Base-by-base conservation (phyloP, 108 stramenopile genomes). In the Cyclotella atomus region DNA sequence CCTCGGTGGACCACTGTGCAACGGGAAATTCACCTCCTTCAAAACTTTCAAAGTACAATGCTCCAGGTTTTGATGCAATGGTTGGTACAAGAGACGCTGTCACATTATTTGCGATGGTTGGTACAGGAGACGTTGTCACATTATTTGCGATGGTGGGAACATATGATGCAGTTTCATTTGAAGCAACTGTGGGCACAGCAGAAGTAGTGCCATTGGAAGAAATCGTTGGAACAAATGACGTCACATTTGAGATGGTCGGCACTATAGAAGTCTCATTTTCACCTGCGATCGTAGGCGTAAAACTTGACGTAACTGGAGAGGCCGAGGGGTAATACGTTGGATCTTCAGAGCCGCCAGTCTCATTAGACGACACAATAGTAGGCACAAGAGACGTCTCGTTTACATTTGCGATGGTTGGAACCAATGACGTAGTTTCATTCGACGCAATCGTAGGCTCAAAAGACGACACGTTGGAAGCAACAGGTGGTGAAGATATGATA, bases 1-100 rank as follows among this genome's bases (percentile, higher is more conserved):
- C 77, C 41, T 59, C 63, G 0, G 69, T 78, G 6, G 64, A 54
- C 69, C 69, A 78, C 23, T 45, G 64, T 35, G 32, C 45, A 23
- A 14, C 23, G 12, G 65, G 65, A 30, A 76, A 76, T 27, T 38
- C 19, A 2, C 64, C 75, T 14, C 28, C 3, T 35, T 76, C 75
- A 49, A 76, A 76, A n/a, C 65, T 55, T 0, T 67, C 33, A 17
- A 27, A 66, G 34, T 53, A 76, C 19, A 68, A 38, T 15, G 75
- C 52, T 36, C 65, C 75, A 15, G 65, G 24, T 7, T 41, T 7
- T 46, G 6, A 5, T 28, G 29, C n/a, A 15, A 49, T n/a, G 0
- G 66, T 68, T n/a, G 66, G 66, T 44, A 44, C 62, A 3, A 59
- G 32, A 2, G 53, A 27, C 14, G 25, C 2, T 3, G n/a, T 59